Conservation (phyloP, 2,329 filamentous ascomycete species). For the Colletotrichum australisinense region DNA sequence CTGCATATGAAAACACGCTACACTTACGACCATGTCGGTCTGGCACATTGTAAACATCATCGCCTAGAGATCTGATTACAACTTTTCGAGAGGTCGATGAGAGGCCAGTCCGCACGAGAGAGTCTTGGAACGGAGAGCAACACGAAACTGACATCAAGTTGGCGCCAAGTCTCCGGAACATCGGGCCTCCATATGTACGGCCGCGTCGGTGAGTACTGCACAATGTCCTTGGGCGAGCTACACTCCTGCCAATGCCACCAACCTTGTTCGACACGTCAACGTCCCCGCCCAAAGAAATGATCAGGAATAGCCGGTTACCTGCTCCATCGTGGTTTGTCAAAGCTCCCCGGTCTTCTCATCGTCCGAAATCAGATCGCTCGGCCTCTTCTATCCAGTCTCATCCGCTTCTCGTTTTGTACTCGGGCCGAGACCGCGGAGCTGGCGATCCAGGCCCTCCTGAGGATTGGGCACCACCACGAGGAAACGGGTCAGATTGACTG, state of each 20-base stretch:
- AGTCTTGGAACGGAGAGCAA: background rate
- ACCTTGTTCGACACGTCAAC: background rate
- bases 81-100: background rate
- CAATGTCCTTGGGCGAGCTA: background rate
- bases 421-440: slow-evolving; percentile 20
- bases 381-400: background rate
- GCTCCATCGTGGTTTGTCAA: background rate
- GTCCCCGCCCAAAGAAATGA: background rate
- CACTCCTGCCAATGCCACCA: background rate
- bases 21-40: background rate
- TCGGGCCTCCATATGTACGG: background rate
- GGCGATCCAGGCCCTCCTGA: background rate
- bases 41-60: background rate
- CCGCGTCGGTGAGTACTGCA: background rate
- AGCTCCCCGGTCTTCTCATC: background rate
- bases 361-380: background rate
- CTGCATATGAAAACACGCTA: slow-evolving; percentile 18
- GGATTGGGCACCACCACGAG: background rate
- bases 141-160: background rate
- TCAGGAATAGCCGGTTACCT: background rate
- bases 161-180: background rate
- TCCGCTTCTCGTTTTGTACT: background rate
- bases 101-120: background rate
- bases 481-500: background rate
- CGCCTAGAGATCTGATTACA: background rate